Conservation (phyloP, 441 rosid genomes). For the Pelargonium australe region DNA sequence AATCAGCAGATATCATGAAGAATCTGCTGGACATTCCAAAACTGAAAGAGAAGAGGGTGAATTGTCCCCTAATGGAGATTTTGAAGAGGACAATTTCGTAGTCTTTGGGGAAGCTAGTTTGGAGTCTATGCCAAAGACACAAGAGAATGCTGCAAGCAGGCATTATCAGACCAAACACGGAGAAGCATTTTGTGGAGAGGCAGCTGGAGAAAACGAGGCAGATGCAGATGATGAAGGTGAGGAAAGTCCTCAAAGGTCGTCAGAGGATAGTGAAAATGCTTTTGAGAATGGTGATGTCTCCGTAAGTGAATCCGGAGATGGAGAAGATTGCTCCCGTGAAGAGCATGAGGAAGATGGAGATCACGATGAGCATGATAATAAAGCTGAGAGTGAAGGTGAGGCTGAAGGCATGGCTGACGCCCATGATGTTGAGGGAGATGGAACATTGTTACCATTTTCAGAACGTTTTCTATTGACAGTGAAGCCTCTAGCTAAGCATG, state of each 20-base stretch:
- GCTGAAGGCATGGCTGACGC: slow-evolving; percentile 82
- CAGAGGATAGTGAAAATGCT: slow-evolving; percentile 81
- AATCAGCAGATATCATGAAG: slow-evolving; percentile 49
- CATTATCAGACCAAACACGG: slow-evolving; percentile 46
- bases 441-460: slow-evolving; percentile 49
- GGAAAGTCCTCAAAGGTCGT: slow-evolving; percentile 77
- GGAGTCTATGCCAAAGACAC: slow-evolving; percentile 47
- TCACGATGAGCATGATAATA: slow-evolving; percentile 60
- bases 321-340: slow-evolving; percentile 70
- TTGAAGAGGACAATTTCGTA: slow-evolving; percentile 84
- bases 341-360: slow-evolving; percentile 75
- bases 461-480: slow-evolving; percentile 57
- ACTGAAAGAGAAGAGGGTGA: slow-evolving; percentile 97
- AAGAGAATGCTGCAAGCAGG: slow-evolving; percentile 46
- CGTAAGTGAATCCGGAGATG: slow-evolving; percentile 80
- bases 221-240: slow-evolving; percentile 79
- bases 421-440: slow-evolving; percentile 69
- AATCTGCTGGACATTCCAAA: slow-evolving; percentile 45
- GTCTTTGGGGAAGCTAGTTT: slow-evolving; percentile 55
- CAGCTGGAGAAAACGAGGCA: slow-evolving; percentile 63
- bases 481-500: slow-evolving; percentile 88
- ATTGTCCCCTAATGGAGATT: slow-evolving; percentile 85
- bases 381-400: slow-evolving; percentile 94
- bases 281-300: slow-evolving; percentile 89
- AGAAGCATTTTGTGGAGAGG: slow-evolving; percentile 41